These are phyloP conservation scores for Escallonia rubra DNA, from an alignment of 129 eudicot genomes.

Conservation along the genomic window DNA sequence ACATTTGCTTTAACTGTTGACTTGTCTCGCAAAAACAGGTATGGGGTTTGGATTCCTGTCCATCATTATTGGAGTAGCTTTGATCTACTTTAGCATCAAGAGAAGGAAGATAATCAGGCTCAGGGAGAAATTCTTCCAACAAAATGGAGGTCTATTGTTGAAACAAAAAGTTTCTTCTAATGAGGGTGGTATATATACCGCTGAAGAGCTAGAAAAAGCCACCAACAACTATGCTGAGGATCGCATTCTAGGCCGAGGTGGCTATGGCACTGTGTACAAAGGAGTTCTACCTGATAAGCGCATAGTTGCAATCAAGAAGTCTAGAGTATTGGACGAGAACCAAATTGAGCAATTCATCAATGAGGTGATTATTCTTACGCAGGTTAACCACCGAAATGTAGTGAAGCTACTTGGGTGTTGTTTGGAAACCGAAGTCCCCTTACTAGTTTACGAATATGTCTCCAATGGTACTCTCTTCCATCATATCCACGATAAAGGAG, in stretches of 20 bases:
- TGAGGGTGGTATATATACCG: constrained; percentile 19
- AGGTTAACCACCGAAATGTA: not conserved
- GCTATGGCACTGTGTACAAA: constrained; percentile 13
- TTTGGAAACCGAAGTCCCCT: constrained; percentile 1
- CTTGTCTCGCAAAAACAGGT: too few relatives aligned
- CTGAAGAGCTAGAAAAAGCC: constrained; percentile 5
- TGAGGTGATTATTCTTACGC: constrained; percentile 11
- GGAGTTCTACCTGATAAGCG: constrained; percentile 2
- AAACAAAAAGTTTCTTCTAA: constrained; percentile 28
- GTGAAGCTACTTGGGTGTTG: not conserved
- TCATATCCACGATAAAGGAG: constrained; percentile 2
- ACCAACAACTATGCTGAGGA: constrained; percentile 3
- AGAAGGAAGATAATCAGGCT: constrained; percentile 17
- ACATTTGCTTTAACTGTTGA: too few relatives aligned
- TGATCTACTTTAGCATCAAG: constrained; percentile 22
- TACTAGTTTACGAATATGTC: constrained; percentile 1
- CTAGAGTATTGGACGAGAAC: constrained; percentile 2
- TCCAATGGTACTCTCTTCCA: constrained; percentile 10
- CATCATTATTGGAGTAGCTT: constrained; percentile 14
- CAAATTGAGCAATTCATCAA: constrained; percentile 23
- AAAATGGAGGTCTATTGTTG: constrained; percentile 43
- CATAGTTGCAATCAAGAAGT: constrained; percentile 16
- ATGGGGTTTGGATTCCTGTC: constrained; percentile 23
- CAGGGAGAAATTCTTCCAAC: constrained; percentile 20
- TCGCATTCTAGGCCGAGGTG: constrained; percentile 15